A percentile compares a stretch with the other conserved stretches of the same genome.
Conservation (phyloP, 192 early-diverging fungal species). For the Rhizophagus clarus region DNA sequence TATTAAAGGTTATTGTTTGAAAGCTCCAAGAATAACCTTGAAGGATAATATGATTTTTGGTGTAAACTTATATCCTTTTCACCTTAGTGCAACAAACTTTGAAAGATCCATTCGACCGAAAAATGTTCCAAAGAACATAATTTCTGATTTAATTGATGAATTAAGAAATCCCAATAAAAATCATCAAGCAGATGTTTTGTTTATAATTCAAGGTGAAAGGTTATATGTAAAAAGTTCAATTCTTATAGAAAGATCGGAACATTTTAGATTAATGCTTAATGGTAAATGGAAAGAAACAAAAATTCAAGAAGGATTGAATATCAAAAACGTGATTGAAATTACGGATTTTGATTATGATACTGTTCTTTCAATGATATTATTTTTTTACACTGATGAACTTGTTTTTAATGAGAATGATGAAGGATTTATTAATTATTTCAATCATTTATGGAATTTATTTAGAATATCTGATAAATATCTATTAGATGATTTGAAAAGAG, state of each 20-base stretch:
- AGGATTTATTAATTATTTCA: not conserved
- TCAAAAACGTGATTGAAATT: not conserved
- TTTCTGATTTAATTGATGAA: not conserved
- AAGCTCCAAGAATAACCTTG: too few relatives aligned
- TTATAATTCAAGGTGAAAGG: slow-evolving; percentile 14
- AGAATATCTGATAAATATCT: slow-evolving; percentile 13
- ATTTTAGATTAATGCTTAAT: slow-evolving; percentile 27
- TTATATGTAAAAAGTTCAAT: slow-evolving; percentile 18
- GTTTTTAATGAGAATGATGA: not conserved
- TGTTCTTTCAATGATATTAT: not conserved
- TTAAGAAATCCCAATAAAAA: not conserved
- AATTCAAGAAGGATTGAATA: not conserved
- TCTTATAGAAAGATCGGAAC: slow-evolving; percentile 1
- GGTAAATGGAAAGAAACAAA: slow-evolving; percentile 17
- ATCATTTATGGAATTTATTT: not conserved
- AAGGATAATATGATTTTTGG: too few relatives aligned
- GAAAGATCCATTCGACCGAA: not conserved
- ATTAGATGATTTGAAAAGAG: not conserved
- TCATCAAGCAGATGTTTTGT: slow-evolving; percentile 4
- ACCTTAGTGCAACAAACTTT: too few relatives aligned
- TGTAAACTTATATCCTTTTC: too few relatives aligned
- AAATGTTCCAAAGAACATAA: not conserved
- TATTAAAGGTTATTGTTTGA: too few relatives aligned
- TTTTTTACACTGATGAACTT: not conserved
- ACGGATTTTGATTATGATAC: not conserved